These are phyloP conservation scores for Nakaseomyces nivariensis DNA, from an alignment of 1,139 yeast genomes.

Conservation along the genomic window DNA sequence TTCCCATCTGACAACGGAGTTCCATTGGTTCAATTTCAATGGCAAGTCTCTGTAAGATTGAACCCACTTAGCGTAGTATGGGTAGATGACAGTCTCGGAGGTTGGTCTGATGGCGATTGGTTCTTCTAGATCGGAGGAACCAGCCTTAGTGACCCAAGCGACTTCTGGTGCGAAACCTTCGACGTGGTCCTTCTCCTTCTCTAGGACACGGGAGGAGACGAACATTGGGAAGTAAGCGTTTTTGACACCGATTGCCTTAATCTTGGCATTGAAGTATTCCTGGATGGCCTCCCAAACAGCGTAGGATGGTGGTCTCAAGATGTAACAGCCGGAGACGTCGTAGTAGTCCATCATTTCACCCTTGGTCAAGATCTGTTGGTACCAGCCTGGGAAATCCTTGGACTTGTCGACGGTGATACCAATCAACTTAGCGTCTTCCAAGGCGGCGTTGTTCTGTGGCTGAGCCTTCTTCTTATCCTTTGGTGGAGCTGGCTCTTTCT, in stretches of 20 bases:
- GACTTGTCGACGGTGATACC: conserved; percentile 94
- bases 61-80: conserved; percentile 98
- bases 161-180: conserved; percentile 99
- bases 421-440: conserved; percentile 84
- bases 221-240: conserved; percentile 99
- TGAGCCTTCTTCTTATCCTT: conserved; percentile 6
- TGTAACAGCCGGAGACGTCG: conserved; percentile 98
- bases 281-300: conserved; percentile 93
- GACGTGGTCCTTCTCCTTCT: conserved; percentile 95
- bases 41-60: conserved; percentile 98
- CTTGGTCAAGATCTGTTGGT: conserved; percentile 87
- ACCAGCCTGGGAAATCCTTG: conserved; percentile 93
- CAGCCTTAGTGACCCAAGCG: conserved; percentile 99
- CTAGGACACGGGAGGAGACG: conserved; percentile 84
- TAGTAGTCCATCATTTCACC: conserved; percentile 98
- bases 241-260: conserved; percentile 82
- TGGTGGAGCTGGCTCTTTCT: conserved; percentile 21
- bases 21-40: conserved; percentile 95
- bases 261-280: conserved; percentile 68
- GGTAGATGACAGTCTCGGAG: conserved; percentile 98
- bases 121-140: conserved; percentile 87
- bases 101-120: conserved; percentile 99
- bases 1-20: conserved; percentile 99
- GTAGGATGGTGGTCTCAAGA: conserved; percentile 92
- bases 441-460: conserved; percentile 37